Base-by-base conservation (phyloP, 208 protist genomes). In the Leishmania lainsoni region DNA sequence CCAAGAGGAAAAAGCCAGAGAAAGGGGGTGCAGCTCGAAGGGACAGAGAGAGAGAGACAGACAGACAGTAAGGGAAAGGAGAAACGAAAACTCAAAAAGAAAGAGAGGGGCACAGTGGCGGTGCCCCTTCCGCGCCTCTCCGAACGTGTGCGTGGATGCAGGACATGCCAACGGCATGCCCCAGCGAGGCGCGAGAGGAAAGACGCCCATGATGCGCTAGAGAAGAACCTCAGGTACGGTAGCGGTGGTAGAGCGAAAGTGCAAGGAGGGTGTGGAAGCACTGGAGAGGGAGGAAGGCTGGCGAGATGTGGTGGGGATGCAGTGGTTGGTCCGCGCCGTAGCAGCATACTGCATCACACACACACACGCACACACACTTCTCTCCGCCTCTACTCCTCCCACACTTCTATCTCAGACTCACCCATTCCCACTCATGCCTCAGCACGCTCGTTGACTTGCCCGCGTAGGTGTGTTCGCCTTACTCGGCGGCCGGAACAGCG, bases 401-500 rank as follows among this genome's bases (percentile, higher is more conserved):
- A 35, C 22, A 20, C 69, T 26, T 42, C 29, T 42, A 17, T 4
- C 17, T 5, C 39, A 71, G 16, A 26, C 39, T 20, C 8, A n/a
- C 9, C 20, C 66, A 29, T 29, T 56, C 52, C 54, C 45, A 58
- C 26, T 26, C 20, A 72, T 29, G 26, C 42, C 52, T 9, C 45
- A 72, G 51, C 29, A 10, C 29, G 73, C 73, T 58, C 69, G 59
- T 26, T 45, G 52, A 49, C 69, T 77, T 14, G 35, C 75, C 32
- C 66, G 56, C 66, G 56, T 63, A 5, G 45, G 12, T 45, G 17
- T 32, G 5, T 61, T 22, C 42, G 69, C 73, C 76, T 81, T 81
- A 82, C 78, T 74, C 84, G 45, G 83, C 80, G 72, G 76, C 81
- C 54, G 75, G 49, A 58, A 83, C 86, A 58, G 80, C 76, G 61